phyloP scores from a whole-genome alignment of 768 basidiomycete species.

The Punctularia strigosozonata region DNA sequence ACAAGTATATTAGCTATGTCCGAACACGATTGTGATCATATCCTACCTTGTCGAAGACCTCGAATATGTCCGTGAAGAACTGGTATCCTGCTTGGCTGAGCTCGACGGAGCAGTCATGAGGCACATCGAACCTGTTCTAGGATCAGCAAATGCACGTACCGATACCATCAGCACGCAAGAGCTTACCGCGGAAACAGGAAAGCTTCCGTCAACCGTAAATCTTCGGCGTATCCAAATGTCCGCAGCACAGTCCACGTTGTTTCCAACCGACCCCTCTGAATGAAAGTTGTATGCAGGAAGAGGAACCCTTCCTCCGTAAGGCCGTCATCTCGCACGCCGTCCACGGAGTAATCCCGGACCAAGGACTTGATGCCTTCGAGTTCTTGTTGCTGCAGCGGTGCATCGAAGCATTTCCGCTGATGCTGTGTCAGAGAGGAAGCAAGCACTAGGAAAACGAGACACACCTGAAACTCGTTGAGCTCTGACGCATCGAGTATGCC shows the following conservation, averaged over 20 bases:
- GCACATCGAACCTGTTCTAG: slow-evolving; percentile 73
- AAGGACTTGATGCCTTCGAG: slow-evolving; percentile 93
- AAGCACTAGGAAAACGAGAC: slow-evolving; percentile 9
- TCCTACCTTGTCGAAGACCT: slow-evolving; percentile 85
- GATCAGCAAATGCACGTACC: slow-evolving; percentile 1
- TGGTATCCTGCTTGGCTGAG: slow-evolving; percentile 89
- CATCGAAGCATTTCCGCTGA: slow-evolving; percentile 90
- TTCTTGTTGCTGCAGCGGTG: slow-evolving; percentile 85
- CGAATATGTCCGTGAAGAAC: slow-evolving; percentile 95
- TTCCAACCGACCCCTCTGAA: slow-evolving; percentile 88
- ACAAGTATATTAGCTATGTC: slow-evolving; percentile 4
- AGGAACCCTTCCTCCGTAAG: slow-evolving; percentile 90
- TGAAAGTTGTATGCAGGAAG: slow-evolving; percentile 92
- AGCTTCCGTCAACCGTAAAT: slow-evolving; percentile 76
- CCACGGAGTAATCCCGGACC: slow-evolving; percentile 69
- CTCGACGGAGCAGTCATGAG: slow-evolving; percentile 90
- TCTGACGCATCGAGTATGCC: slow-evolving; percentile 83
- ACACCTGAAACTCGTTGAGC: slow-evolving; percentile 93
- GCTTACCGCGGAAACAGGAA: slow-evolving; percentile 84
- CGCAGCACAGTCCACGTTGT: slow-evolving; percentile 97
- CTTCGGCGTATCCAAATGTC: slow-evolving; percentile 94
- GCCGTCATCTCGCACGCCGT: slow-evolving; percentile 65
- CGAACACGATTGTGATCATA: not conserved
- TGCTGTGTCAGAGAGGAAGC: not conserved
- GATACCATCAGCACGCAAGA: slow-evolving; percentile 2